Percentiles rank a stretch among this genome's conserved stretches.
These are phyloP conservation scores for Batrachochytrium dendrobatidis DNA, from an alignment of 371 early-diverging fungal genomes.

Conservation along the genomic window DNA sequence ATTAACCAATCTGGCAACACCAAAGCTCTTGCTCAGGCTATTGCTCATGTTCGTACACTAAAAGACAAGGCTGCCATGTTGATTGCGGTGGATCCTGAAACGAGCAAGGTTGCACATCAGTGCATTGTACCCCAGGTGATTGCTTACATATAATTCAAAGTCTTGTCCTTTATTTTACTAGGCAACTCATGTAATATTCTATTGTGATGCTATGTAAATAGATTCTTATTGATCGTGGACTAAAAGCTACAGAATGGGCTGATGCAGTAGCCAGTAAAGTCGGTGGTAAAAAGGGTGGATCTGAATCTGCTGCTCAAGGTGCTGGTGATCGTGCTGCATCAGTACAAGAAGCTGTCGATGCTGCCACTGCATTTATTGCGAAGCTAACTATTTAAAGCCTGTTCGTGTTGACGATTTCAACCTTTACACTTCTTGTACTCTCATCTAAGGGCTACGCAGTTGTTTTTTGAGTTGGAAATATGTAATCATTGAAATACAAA, in stretches of 20 bases:
- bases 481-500: too few relatives aligned
- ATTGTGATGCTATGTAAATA: too few relatives aligned
- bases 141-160: slow-evolving; percentile 1
- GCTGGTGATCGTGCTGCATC: slow-evolving; percentile 29
- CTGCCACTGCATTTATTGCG: slow-evolving; percentile 71
- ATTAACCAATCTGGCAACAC: slow-evolving; percentile 49
- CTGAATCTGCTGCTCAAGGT: slow-evolving; percentile 38
- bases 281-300: slow-evolving; percentile 74
- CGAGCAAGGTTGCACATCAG: slow-evolving; percentile 69
- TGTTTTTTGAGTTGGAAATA: too few relatives aligned
- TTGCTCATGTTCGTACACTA: slow-evolving; percentile 67
- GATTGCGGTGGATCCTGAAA: slow-evolving; percentile 63
- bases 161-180: background rate
- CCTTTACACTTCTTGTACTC: too few relatives aligned
- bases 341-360: slow-evolving; percentile 60
- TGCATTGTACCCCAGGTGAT: slow-evolving; percentile 71
- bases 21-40: slow-evolving; percentile 67
- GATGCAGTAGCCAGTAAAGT: slow-evolving; percentile 66
- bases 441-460: too few relatives aligned
- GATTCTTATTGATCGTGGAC: slow-evolving; percentile 42
- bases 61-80: slow-evolving; percentile 78
- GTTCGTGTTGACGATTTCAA: background rate
- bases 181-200: background rate
- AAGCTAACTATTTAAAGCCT: slow-evolving; percentile 12
- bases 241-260: slow-evolving; percentile 91